phyloP scores from a whole-genome alignment of 805 yeast species.

The Cyberlindnera mycetangii region DNA sequence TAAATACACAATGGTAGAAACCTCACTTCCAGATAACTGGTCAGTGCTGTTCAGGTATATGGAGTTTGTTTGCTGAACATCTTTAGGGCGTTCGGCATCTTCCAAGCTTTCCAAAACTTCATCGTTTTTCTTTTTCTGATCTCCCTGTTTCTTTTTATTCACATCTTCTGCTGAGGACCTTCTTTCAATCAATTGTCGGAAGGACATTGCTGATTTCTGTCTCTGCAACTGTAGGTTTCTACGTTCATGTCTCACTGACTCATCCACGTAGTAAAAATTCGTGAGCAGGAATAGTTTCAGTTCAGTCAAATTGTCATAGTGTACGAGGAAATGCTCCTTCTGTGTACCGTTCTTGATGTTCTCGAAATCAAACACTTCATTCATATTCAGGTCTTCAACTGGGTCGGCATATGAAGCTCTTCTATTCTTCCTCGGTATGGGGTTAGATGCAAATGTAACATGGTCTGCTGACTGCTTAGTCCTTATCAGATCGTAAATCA shows the following conservation, averaged over 20 bases:
- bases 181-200: constrained; percentile 21
- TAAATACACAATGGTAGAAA: constrained; percentile 19
- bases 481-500: constrained; percentile 49
- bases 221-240: constrained; percentile 19
- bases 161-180: constrained; percentile 5
- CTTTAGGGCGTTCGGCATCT: constrained; percentile 7
- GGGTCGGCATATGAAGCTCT: constrained; percentile 20
- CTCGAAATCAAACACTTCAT: constrained; percentile 35
- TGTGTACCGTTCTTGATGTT: constrained; percentile 35
- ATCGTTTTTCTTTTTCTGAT: background rate
- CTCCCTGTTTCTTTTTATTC: constrained; percentile 1
- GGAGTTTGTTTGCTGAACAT: constrained; percentile 19
- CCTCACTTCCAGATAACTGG: constrained; percentile 8
- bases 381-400: constrained; percentile 17
- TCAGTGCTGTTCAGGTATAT: constrained; percentile 26
- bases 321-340: constrained; percentile 50
- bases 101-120: constrained; percentile 2
- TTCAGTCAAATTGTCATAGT: constrained; percentile 56
- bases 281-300: constrained; percentile 45
- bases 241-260: constrained; percentile 19
- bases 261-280: constrained; percentile 32
- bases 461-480: constrained; percentile 9
- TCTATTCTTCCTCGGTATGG: constrained; percentile 5
- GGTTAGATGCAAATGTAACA: background rate
- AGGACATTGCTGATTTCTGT: constrained; percentile 24